Evolutionary conservation across 331 rosid species (phyloP).

Genomic region (Malus hybrid): DNA sequence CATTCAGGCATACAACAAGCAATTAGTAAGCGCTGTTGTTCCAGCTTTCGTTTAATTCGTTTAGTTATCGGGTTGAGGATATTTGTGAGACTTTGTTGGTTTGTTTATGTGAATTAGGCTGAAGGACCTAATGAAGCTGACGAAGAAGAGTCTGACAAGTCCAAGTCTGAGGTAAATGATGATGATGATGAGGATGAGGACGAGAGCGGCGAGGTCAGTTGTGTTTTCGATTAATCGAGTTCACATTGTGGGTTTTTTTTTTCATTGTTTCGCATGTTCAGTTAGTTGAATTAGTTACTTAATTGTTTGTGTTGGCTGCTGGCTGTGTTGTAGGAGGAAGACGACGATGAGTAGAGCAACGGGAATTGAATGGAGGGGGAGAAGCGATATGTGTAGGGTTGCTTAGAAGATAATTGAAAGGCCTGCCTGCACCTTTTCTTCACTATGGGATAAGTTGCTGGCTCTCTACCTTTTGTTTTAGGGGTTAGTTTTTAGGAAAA

Average conservation of each 20-base stretch:
- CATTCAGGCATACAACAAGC: conserved; percentile 56
- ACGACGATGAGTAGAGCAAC: conserved; percentile 47
- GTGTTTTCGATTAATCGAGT: not conserved
- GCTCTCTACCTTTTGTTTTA: not conserved
- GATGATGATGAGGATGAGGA: conserved; percentile 76
- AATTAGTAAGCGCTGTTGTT: conserved; percentile 17
- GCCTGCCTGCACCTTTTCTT: conserved; percentile 1
- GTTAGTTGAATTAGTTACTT: not conserved
- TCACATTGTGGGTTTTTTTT: not conserved
- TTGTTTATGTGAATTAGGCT: conserved; percentile 25
- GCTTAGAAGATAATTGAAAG: not conserved
- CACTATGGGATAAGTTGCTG: not conserved
- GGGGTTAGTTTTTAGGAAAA: conserved; percentile 6
- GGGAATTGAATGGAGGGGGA: not conserved
- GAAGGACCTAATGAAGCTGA: conserved; percentile 42
- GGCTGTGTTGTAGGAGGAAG: conserved; percentile 48
- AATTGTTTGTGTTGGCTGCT: not conserved
- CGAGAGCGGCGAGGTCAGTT: conserved; percentile 39
- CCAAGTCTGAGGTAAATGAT: conserved; percentile 81
- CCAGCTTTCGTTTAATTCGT: accelerated
- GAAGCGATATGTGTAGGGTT: conserved; percentile 5
- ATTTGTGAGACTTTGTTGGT: not conserved
- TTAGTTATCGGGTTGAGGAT: too few relatives aligned
- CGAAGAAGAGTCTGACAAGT: conserved; percentile 85
- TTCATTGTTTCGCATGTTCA: not conserved